Evolutionary conservation across 805 yeast species (phyloP).

Genomic region (Myxozyma nipponensis): DNA sequence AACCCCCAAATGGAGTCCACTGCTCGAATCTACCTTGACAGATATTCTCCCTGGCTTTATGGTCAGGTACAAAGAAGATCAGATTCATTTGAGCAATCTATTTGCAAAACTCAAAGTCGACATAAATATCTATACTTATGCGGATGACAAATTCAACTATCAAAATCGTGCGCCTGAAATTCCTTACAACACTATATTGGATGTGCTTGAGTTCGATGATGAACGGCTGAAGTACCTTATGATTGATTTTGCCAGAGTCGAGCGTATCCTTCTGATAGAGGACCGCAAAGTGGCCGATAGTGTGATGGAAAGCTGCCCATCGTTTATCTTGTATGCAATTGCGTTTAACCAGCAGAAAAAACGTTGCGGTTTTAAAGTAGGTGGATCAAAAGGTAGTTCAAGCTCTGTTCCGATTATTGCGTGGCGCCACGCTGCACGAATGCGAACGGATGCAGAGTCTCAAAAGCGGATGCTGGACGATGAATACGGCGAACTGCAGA

Average conservation of each 20-base stretch:
- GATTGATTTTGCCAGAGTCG: conserved; percentile 58
- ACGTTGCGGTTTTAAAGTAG: conserved; percentile 47
- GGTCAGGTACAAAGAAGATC: conserved; percentile 63
- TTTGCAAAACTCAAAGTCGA: conserved; percentile 31
- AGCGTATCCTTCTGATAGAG: conserved; percentile 52
- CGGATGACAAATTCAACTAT: conserved; percentile 56
- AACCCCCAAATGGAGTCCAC: conserved; percentile 53
- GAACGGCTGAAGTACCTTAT: conserved; percentile 56
- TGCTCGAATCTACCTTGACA: conserved; percentile 55
- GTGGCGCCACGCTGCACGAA: conserved; percentile 23
- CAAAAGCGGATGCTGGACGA: conserved; percentile 2
- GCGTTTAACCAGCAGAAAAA: conserved; percentile 42
- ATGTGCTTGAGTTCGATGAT: conserved; percentile 55
- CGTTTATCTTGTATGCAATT: conserved; percentile 44
- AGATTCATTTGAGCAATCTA: conserved; percentile 33
- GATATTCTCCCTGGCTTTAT: conserved; percentile 57
- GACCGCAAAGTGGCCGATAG: conserved; percentile 51
- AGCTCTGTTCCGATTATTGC: neutral
- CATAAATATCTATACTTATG: conserved; percentile 45
- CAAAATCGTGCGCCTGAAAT: conserved; percentile 44
- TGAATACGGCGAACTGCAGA: too few species aligned
- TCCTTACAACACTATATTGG: conserved; percentile 50
- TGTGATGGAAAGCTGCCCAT: conserved; percentile 38
- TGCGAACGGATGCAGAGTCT: conserved; percentile 21
- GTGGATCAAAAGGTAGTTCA: conserved; percentile 21